phyloP scores from a whole-genome alignment of 108 stramenopile species.

The Aurantiochytrium sp. region DNA sequence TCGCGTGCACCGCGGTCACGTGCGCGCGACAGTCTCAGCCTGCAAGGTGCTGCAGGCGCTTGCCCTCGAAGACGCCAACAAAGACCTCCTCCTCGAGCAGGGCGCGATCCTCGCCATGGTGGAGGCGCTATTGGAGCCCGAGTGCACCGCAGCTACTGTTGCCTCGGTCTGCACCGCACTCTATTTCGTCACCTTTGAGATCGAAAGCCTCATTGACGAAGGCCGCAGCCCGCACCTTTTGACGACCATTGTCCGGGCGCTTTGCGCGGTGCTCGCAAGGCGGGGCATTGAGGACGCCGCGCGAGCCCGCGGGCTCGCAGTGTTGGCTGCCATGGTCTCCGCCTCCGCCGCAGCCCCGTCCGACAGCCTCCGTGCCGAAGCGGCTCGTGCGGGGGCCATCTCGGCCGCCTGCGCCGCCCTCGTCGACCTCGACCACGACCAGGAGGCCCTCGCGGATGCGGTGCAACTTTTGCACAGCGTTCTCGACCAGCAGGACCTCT shows the following conservation, averaged over 20 bases:
- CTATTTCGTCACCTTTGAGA: not conserved
- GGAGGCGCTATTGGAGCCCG: not conserved
- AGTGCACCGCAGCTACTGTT: not conserved
- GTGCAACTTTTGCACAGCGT: not conserved
- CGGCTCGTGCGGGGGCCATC: not conserved
- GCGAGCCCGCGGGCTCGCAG: not conserved
- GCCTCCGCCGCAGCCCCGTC: not conserved
- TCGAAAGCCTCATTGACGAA: not conserved
- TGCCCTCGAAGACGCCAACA: not conserved
- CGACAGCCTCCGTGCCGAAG: not conserved
- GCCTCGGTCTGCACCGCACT: not conserved
- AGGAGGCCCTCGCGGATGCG: not conserved
- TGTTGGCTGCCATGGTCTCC: not conserved
- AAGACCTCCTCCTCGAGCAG: not conserved
- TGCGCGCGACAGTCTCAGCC: not conserved
- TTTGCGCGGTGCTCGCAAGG: not conserved
- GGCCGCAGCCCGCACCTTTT: not conserved
- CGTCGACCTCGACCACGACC: not conserved
- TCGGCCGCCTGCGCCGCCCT: not conserved
- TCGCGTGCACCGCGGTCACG: not conserved
- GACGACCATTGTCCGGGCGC: not conserved
- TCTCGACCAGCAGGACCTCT: not conserved
- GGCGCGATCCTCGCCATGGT: not conserved
- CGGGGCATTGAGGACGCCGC: not conserved
- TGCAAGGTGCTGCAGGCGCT: not conserved